Evolutionary conservation across 306 rosid genomes (phyloP).

Genomic region (Trifolium pratense): DNA sequence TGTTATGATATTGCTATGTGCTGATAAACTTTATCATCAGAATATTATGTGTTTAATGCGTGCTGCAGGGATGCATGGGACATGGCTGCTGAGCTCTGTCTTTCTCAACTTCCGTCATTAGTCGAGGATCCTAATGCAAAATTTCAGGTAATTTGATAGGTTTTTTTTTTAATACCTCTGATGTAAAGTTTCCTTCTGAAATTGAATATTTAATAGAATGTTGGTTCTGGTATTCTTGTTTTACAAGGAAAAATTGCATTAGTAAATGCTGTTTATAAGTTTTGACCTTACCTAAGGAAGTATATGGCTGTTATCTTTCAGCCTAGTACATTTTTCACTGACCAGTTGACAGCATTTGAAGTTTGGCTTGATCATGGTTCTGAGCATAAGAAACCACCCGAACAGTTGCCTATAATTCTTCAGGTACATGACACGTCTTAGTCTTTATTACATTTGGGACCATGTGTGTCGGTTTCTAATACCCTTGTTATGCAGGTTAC

Average conservation of each 20-base stretch:
- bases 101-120: conserved; percentile 92
- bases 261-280: conserved; percentile 5
- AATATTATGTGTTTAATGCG: conserved; percentile 27
- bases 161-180: conserved; percentile 26
- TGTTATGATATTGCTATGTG: conserved; percentile 35
- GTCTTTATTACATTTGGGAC: conserved; percentile 41
- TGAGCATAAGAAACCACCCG: conserved; percentile 97
- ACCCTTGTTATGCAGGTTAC: conserved; percentile 39
- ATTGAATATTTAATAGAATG: conserved; percentile 21
- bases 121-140: conserved; percentile 82
- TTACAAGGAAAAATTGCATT: not conserved
- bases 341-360: conserved; percentile 96
- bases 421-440: conserved; percentile 63
- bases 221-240: not conserved
- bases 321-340: conserved; percentile 96
- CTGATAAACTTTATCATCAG: conserved; percentile 33
- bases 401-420: conserved; percentile 97
- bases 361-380: conserved; percentile 99
- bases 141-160: conserved; percentile 66
- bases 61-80: conserved; percentile 99
- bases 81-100: conserved; percentile 99
- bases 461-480: conserved; percentile 33
- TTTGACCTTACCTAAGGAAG: conserved; percentile 30
- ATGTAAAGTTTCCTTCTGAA: conserved; percentile 29
- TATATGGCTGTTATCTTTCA: conserved; percentile 49